These are phyloP conservation scores for Colletotrichum nymphaeae DNA, from an alignment of 2,329 filamentous ascomycete genomes.

Conservation along the genomic window DNA sequence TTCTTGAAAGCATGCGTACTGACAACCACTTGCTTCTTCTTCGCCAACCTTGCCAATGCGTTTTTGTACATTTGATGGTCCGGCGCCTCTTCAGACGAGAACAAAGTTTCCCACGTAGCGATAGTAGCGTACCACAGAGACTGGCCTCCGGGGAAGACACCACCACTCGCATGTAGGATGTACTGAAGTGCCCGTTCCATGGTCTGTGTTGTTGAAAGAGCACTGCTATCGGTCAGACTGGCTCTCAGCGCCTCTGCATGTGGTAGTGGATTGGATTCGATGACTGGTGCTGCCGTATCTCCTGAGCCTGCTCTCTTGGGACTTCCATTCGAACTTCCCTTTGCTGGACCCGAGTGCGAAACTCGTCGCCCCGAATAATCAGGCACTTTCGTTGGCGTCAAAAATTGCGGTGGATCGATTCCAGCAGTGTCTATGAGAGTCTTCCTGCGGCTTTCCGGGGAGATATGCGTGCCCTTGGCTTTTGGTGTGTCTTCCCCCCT, in stretches of 20 bases:
- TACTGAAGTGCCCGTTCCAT: constrained; percentile 44
- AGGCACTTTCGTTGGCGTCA: not conserved
- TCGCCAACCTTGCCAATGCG: constrained; percentile 52
- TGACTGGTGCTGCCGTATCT: not conserved
- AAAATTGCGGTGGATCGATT: not conserved
- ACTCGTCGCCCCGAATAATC: not conserved
- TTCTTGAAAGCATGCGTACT: constrained; percentile 58
- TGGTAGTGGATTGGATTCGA: not conserved
- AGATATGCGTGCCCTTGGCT: not conserved
- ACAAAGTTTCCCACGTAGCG: constrained; percentile 56
- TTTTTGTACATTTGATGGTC: constrained; percentile 51
- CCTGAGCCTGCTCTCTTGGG: not conserved
- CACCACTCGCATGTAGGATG: constrained; percentile 53
- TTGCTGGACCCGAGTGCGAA: not conserved
- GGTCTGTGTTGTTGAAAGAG: not conserved
- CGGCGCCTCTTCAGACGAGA: constrained; percentile 53
- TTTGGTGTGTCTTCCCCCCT: constrained; percentile 2
- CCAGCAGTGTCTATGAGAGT: not conserved
- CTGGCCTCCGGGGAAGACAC: constrained; percentile 63
- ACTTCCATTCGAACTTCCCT: not conserved
- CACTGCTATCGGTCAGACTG: not conserved
- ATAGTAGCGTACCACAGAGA: constrained; percentile 61
- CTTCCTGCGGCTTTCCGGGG: not conserved
- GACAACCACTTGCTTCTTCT: constrained; percentile 48
- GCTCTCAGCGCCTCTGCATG: constrained; percentile 9